Base-by-base conservation (phyloP, 371 early-diverging fungal genomes). In the Zancudomyces culisetae region DNA sequence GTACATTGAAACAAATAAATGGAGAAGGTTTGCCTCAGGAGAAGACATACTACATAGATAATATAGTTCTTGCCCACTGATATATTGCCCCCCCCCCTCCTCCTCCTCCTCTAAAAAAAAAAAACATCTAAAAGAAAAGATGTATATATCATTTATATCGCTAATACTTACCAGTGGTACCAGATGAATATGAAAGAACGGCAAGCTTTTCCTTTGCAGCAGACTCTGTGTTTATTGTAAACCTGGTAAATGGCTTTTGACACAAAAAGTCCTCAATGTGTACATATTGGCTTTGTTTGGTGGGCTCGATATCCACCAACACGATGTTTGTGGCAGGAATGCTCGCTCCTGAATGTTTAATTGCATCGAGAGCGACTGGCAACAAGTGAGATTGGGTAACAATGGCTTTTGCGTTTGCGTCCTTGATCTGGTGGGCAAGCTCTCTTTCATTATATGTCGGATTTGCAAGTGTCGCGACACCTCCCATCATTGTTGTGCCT, bases 181-280 rank as follows among this genome's bases (percentile, higher is more conserved):
- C 93, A 35, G 82, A 81, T 13, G 86, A 85, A 69, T 83, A 92
- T 63, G 86, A 86, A 40, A 92, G 70, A 53, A 81, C 83, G 3
- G 88, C 87, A 22, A 83, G 27, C 56, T 47, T 21, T 2, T 52
- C 21, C 3, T 42, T 39, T 27, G 53, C 53, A 13, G 23, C 53
- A 4, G 4, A 18, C 23, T 52, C 45, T 20, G 20, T 18, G 8
- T 42, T 28, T 12, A 52, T 52, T 3, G n/a, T 43, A 21, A 6
- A 46, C 19, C n/a, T 3, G 2, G 2, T 42, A 46, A 52, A 45
- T 8, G 53, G 47, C 13, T 21, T 10, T 20, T 24, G 12, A 8
- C 24, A 52, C 18, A 39, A 46, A 10, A 52, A n/a, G 18, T 42
- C 10, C 30, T 39, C 42, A 30, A 52, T 27, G 42, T 52, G 47